These are phyloP conservation scores for Gentiana straminea DNA, from an alignment of 257 asterid genomes.

Conservation along the genomic window DNA sequence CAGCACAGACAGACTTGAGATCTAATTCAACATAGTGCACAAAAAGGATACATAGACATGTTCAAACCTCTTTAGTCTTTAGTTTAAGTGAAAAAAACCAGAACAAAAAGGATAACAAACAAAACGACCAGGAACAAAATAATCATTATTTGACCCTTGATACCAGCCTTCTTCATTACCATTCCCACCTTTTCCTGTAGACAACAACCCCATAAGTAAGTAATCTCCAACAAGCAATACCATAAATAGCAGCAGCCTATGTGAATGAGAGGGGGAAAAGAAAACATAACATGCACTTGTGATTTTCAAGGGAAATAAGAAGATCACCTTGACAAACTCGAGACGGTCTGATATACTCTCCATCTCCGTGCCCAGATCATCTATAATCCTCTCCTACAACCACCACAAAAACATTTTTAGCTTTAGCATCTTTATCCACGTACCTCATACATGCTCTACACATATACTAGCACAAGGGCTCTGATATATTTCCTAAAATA, in stretches of 20 bases:
- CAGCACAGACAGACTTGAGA: no score
- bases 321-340: slow-evolving; percentile 86
- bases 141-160: slow-evolving; percentile 94
- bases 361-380: slow-evolving; percentile 80
- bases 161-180: slow-evolving; percentile 95
- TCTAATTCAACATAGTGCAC: no score
- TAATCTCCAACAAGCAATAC: background rate
- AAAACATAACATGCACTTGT: no score
- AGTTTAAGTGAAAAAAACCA: slow-evolving; percentile 65
- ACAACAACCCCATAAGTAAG: background rate
- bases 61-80: background rate
- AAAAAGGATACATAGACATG: no score
- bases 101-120: slow-evolving; percentile 74
- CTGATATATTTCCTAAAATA: no score
- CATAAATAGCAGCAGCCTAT: no score
- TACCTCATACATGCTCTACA: no score
- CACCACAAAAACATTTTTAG: background rate
- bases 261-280: no score
- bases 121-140: slow-evolving; percentile 58
- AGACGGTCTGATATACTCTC: slow-evolving; percentile 93
- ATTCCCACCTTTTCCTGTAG: slow-evolving; percentile 89
- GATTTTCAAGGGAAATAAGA: background rate
- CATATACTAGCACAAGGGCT: no score
- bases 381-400: slow-evolving; percentile 73
- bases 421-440: background rate